Evolutionary conservation across 2,329 filamentous ascomycete genomes (phyloP).

Genomic region (Pseudogymnoascus sp.): DNA sequence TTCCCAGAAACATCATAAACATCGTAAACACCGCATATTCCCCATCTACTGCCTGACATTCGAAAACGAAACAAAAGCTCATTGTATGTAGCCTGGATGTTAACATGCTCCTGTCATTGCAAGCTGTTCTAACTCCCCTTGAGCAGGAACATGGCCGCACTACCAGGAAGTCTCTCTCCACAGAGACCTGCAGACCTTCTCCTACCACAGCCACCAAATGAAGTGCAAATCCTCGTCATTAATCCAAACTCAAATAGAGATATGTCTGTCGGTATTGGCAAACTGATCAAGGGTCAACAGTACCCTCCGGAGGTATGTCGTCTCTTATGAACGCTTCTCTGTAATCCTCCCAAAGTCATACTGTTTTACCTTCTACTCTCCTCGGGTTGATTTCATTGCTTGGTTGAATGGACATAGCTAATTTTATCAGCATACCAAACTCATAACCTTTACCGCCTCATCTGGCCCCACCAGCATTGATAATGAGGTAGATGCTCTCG

Average conservation of each 20-base stretch:
- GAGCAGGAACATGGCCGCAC: background rate
- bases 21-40: background rate
- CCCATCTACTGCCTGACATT: background rate
- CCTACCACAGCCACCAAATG: slow-evolving; percentile 16
- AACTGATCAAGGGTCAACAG: slow-evolving; percentile 33
- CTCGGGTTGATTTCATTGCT: background rate
- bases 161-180: background rate
- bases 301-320: background rate
- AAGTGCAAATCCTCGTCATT: slow-evolving; percentile 53
- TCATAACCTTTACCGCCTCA: slow-evolving; percentile 60
- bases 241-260: slow-evolving; percentile 69
- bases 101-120: background rate
- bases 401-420: background rate
- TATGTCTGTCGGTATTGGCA: slow-evolving; percentile 61
- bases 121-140: background rate
- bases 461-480: slow-evolving; percentile 67
- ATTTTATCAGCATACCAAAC: slow-evolving; percentile 27
- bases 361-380: background rate
- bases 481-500: slow-evolving; percentile 56
- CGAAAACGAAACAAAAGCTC: background rate
- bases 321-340: background rate
- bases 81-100: background rate
- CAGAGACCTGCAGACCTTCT: background rate
- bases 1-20: background rate
- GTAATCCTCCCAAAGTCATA: background rate